Conservation (phyloP, 129 eudicot genomes). For the Flaveria linearis region DNA sequence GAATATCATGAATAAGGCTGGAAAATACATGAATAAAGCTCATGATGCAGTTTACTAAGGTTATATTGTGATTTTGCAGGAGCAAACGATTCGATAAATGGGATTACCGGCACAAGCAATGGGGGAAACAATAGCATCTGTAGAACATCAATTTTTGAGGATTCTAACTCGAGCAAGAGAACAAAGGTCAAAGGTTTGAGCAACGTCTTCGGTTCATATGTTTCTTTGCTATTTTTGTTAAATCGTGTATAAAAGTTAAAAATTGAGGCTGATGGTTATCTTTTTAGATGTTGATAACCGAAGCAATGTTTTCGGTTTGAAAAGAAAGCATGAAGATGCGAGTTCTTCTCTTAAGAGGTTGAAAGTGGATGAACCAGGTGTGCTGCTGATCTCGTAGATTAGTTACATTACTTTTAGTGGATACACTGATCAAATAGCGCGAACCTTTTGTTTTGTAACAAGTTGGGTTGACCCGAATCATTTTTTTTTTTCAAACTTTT, state of each 20-base stretch:
- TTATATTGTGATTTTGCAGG: slow-evolving; percentile 36
- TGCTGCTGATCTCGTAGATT: slow-evolving; percentile 5
- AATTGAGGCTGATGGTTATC: background rate
- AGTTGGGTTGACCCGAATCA: background rate
- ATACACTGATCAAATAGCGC: background rate
- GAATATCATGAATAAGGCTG: no score
- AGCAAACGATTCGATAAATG: slow-evolving; percentile 39
- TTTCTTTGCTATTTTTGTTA: background rate
- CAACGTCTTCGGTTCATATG: slow-evolving; percentile 2
- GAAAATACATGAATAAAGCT: background rate
- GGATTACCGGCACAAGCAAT: slow-evolving; percentile 12
- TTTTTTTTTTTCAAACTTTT: background rate
- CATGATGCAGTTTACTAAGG: slow-evolving; percentile 6
- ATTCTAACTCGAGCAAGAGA: slow-evolving; percentile 29
- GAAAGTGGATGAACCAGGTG: slow-evolving; percentile 47
- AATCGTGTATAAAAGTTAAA: background rate
- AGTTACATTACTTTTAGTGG: background rate
- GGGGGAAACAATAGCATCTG: background rate
- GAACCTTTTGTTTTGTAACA: background rate
- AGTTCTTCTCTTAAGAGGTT: slow-evolving; percentile 45
- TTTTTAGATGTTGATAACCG: slow-evolving; percentile 20
- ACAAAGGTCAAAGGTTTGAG: slow-evolving; percentile 46
- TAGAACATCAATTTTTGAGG: slow-evolving; percentile 21
- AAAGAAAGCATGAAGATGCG: slow-evolving; percentile 59
- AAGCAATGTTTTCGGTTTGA: slow-evolving; percentile 29